Evolutionary conservation across 2,329 filamentous ascomycete species (phyloP).

Genomic region (Diatrype stigma): DNA sequence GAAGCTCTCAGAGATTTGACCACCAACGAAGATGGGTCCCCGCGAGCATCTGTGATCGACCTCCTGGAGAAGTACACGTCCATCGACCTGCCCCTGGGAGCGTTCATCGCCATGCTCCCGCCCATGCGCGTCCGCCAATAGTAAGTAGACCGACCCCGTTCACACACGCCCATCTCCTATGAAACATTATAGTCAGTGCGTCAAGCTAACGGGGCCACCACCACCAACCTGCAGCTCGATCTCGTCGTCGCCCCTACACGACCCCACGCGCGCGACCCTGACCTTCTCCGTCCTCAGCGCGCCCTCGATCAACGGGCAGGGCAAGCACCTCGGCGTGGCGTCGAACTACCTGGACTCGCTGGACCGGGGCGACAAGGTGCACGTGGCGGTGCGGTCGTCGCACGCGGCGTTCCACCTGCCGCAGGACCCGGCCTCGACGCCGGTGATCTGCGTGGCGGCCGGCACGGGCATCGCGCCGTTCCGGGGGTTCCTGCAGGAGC

Average conservation of each 20-base stretch:
- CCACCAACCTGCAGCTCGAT: conserved; percentile 47
- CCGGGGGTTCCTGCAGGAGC: conserved; percentile 60
- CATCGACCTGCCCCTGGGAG: conserved; percentile 57
- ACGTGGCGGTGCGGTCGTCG: conserved; percentile 33
- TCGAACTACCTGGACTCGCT: conserved; percentile 56
- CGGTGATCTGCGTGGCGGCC: conserved; percentile 48
- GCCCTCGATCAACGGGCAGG: conserved; percentile 46
- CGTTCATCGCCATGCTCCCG: conserved; percentile 68
- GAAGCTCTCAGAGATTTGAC: conserved; percentile 43
- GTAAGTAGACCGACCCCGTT: conserved; percentile 54
- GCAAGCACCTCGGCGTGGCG: conserved; percentile 55
- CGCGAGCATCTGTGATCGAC: conserved; percentile 65
- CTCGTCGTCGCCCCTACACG: conserved; percentile 65
- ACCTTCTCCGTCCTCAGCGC: conserved; percentile 64
- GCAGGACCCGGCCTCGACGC: conserved; percentile 37
- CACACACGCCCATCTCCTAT: neutral
- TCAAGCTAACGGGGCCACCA: neutral
- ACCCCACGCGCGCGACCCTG: conserved; percentile 54
- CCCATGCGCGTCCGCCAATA: conserved; percentile 78
- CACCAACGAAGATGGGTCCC: conserved; percentile 44
- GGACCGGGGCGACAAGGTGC: conserved; percentile 35
- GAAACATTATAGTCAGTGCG: too few relatives aligned
- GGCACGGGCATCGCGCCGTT: conserved; percentile 59
- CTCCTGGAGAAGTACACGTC: conserved; percentile 61
- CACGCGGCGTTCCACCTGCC: conserved; percentile 47